Evolutionary conservation across 1,284 basidiomycete species (phyloP).

Genomic region (Chalciporus sp.): DNA sequence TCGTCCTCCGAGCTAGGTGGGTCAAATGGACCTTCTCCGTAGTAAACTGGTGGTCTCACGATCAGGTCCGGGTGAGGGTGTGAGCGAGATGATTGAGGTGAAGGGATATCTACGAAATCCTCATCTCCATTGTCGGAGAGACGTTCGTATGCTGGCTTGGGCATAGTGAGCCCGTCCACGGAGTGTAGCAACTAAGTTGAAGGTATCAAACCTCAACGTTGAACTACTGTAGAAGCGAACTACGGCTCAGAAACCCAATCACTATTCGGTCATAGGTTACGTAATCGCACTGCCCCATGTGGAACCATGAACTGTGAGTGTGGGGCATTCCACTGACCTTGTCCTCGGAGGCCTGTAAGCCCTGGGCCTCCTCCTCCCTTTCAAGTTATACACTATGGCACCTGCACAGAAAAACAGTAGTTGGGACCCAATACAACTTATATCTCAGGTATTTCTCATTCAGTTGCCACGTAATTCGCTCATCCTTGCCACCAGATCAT

Average conservation of each 20-base stretch:
- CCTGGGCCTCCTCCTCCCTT: neutral
- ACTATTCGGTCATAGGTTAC: conserved; percentile 10
- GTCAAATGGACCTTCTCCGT: conserved; percentile 71
- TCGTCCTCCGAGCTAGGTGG: conserved; percentile 73
- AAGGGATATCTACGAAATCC: conserved; percentile 4
- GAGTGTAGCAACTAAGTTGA: neutral
- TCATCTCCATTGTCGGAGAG: conserved; percentile 25
- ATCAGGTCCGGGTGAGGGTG: conserved; percentile 4
- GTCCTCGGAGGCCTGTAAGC: neutral
- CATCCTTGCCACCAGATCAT: conserved; percentile 66
- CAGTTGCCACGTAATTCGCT: neutral
- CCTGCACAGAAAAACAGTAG: conserved; percentile 45
- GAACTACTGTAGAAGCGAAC: conserved; percentile 2
- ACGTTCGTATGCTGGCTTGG: conserved; percentile 29
- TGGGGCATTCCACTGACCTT: neutral
- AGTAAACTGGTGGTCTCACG: conserved; percentile 54
- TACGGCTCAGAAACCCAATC: conserved; percentile 1
- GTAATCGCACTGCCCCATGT: conserved; percentile 23
- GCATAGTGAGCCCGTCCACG: conserved; percentile 21
- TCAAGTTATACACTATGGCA: conserved; percentile 14
- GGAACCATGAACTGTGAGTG: too few relatives aligned
- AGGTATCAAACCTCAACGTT: neutral
- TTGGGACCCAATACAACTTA: conserved; percentile 78
- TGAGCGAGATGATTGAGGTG: conserved; percentile 2
- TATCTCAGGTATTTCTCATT: conserved; percentile 58